phyloP scores from a whole-genome alignment of 2,329 filamentous ascomycete genomes.

The Bipolaris bicolor region DNA sequence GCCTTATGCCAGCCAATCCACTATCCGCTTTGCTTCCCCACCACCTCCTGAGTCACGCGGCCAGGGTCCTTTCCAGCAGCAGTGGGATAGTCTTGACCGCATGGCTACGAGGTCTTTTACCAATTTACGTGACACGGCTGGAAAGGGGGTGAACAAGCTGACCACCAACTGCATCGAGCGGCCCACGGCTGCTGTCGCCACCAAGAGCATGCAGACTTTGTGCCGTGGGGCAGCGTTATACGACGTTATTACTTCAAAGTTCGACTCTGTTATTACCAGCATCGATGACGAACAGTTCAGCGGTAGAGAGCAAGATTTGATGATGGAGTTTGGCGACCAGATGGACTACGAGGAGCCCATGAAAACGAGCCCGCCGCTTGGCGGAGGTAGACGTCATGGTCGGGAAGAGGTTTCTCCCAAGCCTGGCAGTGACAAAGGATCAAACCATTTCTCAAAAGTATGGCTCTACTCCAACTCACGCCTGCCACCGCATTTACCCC shows the following conservation, averaged over 20 bases:
- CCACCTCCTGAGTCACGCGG: conserved; percentile 26
- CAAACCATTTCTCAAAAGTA: conserved; percentile 70
- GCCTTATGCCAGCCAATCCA: conserved; percentile 29
- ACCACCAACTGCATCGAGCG: conserved; percentile 40
- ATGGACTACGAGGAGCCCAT: conserved; percentile 20
- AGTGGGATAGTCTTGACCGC: conserved; percentile 39
- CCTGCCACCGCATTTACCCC: conserved; percentile 70
- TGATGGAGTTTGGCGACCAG: conserved; percentile 30
- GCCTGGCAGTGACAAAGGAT: conserved; percentile 28
- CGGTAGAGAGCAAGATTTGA: conserved; percentile 61
- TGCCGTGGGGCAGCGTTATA: conserved; percentile 55
- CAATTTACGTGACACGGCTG: conserved; percentile 37
- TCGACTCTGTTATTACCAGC: conserved; percentile 72
- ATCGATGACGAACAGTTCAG: conserved; percentile 70
- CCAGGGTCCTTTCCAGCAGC: conserved; percentile 31
- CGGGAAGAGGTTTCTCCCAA: conserved; percentile 24
- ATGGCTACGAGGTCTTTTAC: conserved; percentile 39
- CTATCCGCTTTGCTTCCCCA: conserved; percentile 28
- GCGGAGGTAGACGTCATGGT: conserved; percentile 18
- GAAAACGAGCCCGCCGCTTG: conserved; percentile 24
- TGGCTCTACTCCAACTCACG: conserved; percentile 79
- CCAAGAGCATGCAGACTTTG: conserved; percentile 47
- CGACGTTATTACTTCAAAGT: conserved; percentile 66
- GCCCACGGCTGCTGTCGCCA: conserved; percentile 36
- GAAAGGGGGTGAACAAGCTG: conserved; percentile 34